phyloP scores from a whole-genome alignment of 2,329 filamentous ascomycete genomes.

The Colletotrichum somersetense region DNA sequence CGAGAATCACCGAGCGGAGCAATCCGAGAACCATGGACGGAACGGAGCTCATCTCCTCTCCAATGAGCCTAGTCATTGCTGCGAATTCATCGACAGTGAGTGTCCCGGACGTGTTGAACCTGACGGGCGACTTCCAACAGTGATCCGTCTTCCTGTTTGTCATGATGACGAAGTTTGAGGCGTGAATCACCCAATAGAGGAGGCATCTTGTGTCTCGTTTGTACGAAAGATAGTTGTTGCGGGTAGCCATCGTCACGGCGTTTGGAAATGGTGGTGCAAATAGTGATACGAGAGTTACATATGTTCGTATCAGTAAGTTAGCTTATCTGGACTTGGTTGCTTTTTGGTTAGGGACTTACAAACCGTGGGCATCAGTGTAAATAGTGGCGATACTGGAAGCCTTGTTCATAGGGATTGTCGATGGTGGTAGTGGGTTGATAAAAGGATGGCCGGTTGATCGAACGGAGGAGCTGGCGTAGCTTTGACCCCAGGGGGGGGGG shows the following conservation, averaged over 20 bases:
- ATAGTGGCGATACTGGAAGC: background rate
- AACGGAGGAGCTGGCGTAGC: background rate
- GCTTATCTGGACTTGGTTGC: background rate
- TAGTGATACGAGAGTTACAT: background rate
- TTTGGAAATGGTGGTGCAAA: background rate
- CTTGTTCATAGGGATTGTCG: background rate
- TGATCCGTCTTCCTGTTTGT: constrained; percentile 39
- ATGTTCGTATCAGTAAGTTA: background rate
- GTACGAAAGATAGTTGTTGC: constrained; percentile 53
- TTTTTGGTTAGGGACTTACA: background rate
- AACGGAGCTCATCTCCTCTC: constrained; percentile 49
- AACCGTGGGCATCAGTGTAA: background rate
- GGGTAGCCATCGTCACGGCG: constrained; percentile 42
- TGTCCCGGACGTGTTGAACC: constrained; percentile 54
- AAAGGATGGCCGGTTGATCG: background rate
- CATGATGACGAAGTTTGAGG: constrained; percentile 53
- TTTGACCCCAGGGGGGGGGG: no score
- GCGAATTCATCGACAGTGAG: constrained; percentile 53
- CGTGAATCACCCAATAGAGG: constrained; percentile 55
- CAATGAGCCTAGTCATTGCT: constrained; percentile 56
- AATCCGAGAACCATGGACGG: constrained; percentile 52
- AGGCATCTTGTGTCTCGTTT: constrained; percentile 55
- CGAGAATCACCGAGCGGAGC: constrained; percentile 55
- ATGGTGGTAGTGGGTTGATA: background rate
- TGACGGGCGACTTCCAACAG: constrained; percentile 9